These are phyloP conservation scores for Backusella luteola DNA, from an alignment of 192 early-diverging fungal genomes.

Conservation along the genomic window DNA sequence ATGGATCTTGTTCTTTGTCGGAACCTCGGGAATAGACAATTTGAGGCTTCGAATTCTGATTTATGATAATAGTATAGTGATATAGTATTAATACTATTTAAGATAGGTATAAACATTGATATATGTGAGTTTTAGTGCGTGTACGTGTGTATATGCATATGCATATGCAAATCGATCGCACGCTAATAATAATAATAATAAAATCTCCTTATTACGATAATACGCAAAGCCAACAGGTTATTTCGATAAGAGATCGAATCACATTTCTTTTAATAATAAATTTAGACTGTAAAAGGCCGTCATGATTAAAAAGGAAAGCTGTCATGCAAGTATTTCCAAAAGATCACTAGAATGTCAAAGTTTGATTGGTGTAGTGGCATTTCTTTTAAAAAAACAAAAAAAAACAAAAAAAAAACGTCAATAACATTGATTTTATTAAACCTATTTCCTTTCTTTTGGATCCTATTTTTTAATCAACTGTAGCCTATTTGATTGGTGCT, in stretches of 20 bases:
- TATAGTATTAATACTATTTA: too few species aligned
- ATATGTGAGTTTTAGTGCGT: too few species aligned
- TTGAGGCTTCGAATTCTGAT: neutral
- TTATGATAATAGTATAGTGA: neutral
- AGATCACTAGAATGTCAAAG: neutral
- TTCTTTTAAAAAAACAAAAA: neutral
- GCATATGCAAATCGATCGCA: too few species aligned
- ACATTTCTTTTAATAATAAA: neutral
- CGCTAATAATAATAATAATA: neutral
- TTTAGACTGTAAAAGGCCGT: neutral
- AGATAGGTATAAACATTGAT: too few species aligned
- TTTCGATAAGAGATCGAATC: neutral
- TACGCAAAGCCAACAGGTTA: neutral
- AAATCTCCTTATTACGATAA: neutral
- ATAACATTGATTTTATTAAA: neutral
- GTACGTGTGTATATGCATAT: too few species aligned
- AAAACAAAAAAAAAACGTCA: neutral
- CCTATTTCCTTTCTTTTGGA: neutral
- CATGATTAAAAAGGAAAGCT: neutral
- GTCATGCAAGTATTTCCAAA: neutral
- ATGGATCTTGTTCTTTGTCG: neutral
- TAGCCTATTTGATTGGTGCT: neutral
- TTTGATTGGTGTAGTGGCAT: conserved; percentile 1
- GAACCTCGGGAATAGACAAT: neutral
- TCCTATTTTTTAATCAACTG: neutral